phyloP scores from a whole-genome alignment of 805 yeast species.

The Suhomyces vadensis region DNA sequence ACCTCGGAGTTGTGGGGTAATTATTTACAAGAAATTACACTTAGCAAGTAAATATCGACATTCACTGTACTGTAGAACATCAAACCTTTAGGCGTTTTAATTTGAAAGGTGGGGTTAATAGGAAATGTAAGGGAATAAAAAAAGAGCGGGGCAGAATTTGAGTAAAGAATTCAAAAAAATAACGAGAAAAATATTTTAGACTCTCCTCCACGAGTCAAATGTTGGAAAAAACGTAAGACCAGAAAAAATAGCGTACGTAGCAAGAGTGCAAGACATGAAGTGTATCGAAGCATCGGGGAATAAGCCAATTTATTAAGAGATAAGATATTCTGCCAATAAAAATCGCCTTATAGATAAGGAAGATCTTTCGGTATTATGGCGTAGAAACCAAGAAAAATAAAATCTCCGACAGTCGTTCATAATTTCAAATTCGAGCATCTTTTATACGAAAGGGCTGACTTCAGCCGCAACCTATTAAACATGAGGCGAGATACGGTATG shows the following conservation, averaged over 20 bases:
- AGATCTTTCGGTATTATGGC: background rate
- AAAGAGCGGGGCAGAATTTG: background rate
- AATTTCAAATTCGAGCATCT: background rate
- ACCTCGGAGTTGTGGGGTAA: background rate
- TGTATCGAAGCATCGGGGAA: too few species aligned
- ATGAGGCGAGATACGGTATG: background rate
- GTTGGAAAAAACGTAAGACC: too few species aligned
- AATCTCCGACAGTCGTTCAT: too few species aligned
- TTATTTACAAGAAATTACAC: too few species aligned
- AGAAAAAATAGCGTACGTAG: too few species aligned
- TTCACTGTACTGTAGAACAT: too few species aligned
- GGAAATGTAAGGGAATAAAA: background rate
- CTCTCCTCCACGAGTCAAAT: too few species aligned
- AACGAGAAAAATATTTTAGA: too few species aligned
- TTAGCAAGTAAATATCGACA: background rate
- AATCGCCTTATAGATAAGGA: background rate
- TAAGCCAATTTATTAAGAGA: too few species aligned
- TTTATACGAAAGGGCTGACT: background rate
- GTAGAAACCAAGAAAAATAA: background rate
- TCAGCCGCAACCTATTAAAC: background rate
- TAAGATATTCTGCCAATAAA: background rate
- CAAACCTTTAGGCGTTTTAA: background rate
- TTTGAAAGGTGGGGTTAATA: background rate
- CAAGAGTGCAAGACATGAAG: too few species aligned
- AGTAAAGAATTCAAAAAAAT: background rate